These are phyloP conservation scores for Colletotrichum sp. DNA, from an alignment of 2,329 filamentous ascomycete genomes.

Conservation along the genomic window DNA sequence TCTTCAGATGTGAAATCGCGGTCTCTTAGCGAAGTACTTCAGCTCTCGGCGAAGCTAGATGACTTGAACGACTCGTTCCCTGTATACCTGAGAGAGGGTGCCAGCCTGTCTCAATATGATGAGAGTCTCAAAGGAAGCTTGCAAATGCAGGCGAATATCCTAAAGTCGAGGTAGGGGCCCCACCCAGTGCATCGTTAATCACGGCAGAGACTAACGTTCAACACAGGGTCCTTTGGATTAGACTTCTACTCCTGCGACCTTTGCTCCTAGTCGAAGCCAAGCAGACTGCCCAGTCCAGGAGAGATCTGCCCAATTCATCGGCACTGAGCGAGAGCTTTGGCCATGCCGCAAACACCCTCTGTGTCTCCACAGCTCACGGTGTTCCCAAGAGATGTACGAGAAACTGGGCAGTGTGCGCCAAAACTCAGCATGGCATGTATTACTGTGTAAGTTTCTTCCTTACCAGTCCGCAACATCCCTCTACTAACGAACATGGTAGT, in stretches of 20 bases:
- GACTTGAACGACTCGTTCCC: not conserved
- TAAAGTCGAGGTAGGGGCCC: not conserved
- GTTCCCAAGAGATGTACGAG: not conserved
- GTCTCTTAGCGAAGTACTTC: not conserved
- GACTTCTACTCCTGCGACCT: not conserved
- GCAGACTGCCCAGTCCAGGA: not conserved
- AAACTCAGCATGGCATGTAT: not conserved
- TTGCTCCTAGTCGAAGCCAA: not conserved
- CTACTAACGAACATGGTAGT: not conserved
- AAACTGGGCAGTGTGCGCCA: not conserved
- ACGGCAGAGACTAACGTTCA: rapidly evolving
- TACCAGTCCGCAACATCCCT: rapidly evolving
- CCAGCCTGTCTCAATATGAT: not conserved
- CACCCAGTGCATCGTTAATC: rapidly evolving
- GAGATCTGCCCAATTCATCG: not conserved
- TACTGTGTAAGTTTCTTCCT: not conserved
- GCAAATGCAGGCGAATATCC: slow-evolving; percentile 1
- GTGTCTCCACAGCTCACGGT: not conserved
- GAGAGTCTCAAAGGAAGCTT: not conserved
- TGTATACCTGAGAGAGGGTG: not conserved
- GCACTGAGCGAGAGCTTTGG: not conserved
- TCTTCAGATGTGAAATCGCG: not conserved
- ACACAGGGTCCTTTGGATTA: not conserved
- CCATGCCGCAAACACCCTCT: not conserved
- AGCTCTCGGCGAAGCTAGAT: not conserved